Base-by-base conservation (phyloP, 2,329 filamentous ascomycete genomes). In the Colletotrichum tropicale region DNA sequence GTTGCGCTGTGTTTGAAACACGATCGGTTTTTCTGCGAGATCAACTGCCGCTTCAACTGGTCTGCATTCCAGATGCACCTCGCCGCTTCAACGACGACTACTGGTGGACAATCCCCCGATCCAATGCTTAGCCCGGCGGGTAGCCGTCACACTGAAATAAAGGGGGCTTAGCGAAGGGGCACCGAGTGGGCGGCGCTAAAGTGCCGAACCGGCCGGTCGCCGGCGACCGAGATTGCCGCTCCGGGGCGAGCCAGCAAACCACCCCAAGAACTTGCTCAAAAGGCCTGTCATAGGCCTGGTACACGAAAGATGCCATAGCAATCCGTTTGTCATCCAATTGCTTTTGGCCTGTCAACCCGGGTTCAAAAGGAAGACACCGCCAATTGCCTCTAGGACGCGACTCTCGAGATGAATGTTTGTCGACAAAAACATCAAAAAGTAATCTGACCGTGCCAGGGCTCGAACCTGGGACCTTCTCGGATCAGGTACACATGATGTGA, bases 381-480 rank as follows among this genome's bases (percentile, higher is more conserved):
- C n/a, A 21, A 21, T 48, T 21, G 9, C n/a, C 43, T 48, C 43
- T 21, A 1, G 16, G 8, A 30, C 55, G 1, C 7, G 24, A 32
- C 16, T 18, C 28, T 60, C 28, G 2, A 18, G 0, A 26, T n/a
- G 6, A 61, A 13, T n/a, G 18, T 6, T 34, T 0, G 7, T 13
- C 43, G 58, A 1, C 13, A 0, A 21, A 56, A 36, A 5, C 5
- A 26, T 8, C 8, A 32, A 32, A 36, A n/a, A 6, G 16, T 18
- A 70, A 70, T 60, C 6, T 77, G 75, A 76, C 72, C 75, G 66
- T 65, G 71, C 72, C 75, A 75, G 75, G 72, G 72, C 65, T 77
- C 75, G 72, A 76, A 76, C 75, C 75, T 76, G 75, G 66, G 72
- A 71, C 72, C 75, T 76, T 56, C 75, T 76, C 66, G 52, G 62